Conservation (phyloP, 2,329 filamentous ascomycete genomes). For the Stenocarpella maydis region DNA sequence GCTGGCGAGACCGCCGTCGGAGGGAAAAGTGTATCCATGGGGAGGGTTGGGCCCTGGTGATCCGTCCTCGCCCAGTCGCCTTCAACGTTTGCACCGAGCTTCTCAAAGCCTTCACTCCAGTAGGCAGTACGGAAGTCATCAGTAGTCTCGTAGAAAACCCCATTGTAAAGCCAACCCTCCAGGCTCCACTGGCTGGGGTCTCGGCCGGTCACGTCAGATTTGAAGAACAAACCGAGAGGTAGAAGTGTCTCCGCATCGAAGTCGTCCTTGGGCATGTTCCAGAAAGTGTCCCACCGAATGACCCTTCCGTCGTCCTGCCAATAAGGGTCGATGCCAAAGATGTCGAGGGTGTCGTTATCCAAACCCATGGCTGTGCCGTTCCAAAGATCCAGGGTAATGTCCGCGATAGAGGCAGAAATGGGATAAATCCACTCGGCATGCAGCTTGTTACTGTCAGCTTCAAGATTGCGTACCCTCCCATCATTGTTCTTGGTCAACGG, state of each 20-base stretch:
- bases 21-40: slow-evolving; percentile 47
- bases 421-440: slow-evolving; percentile 47
- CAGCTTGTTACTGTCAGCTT: slow-evolving; percentile 46
- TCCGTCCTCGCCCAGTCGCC: slow-evolving; percentile 56
- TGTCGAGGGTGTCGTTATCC: slow-evolving; percentile 52
- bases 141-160: slow-evolving; percentile 59
- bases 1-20: slow-evolving; percentile 49
- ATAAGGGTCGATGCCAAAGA: slow-evolving; percentile 53
- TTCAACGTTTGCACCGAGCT: slow-evolving; percentile 55
- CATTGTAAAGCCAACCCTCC: slow-evolving; percentile 62
- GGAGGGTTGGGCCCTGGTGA: slow-evolving; percentile 47
- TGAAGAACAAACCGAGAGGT: slow-evolving; percentile 54
- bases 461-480: slow-evolving; percentile 51
- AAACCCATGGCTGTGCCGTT: slow-evolving; percentile 48
- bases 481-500: slow-evolving; percentile 50
- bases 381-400: slow-evolving; percentile 56
- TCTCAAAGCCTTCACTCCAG: slow-evolving; percentile 53
- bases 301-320: slow-evolving; percentile 51
- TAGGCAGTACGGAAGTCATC: slow-evolving; percentile 56
- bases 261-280: slow-evolving; percentile 46
- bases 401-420: slow-evolving; percentile 47
- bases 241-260: slow-evolving; percentile 54
- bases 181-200: slow-evolving; percentile 60
- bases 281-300: slow-evolving; percentile 58
- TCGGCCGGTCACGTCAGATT: slow-evolving; percentile 57